A percentile compares a stretch with the other conserved stretches of the same genome.
Conservation (phyloP, 2,329 filamentous ascomycete genomes). For the Penicillium oxalicum region DNA sequence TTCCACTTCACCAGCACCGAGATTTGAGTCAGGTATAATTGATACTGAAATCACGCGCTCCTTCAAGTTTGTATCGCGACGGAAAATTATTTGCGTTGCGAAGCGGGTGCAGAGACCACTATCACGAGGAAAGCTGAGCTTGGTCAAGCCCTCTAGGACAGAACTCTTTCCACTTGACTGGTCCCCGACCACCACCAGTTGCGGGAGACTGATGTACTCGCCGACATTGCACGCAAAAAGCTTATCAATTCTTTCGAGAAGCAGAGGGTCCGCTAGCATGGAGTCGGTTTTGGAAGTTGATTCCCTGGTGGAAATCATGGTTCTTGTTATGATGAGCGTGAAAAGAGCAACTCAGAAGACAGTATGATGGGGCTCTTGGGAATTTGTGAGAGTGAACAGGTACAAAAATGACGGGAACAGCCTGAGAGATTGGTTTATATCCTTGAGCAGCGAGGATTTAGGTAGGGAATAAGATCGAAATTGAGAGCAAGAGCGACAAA, state of each 20-base stretch:
- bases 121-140: slow-evolving; percentile 35
- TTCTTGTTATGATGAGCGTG: too few relatives aligned
- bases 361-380: too few relatives aligned
- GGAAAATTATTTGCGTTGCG: slow-evolving; percentile 45
- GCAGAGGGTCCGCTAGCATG: slow-evolving; percentile 13
- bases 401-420: too few relatives aligned
- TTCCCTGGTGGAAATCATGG: too few relatives aligned
- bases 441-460: too few relatives aligned
- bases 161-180: slow-evolving; percentile 37
- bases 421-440: too few relatives aligned
- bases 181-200: slow-evolving; percentile 38
- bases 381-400: too few relatives aligned
- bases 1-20: too few relatives aligned
- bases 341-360: too few relatives aligned
- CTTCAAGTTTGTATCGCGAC: slow-evolving; percentile 19
- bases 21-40: slow-evolving; percentile 29
- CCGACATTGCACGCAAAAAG: slow-evolving; percentile 32
- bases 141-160: slow-evolving; percentile 30
- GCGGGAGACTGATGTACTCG: slow-evolving; percentile 27
- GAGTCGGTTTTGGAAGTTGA: not conserved
- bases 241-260: slow-evolving; percentile 33
- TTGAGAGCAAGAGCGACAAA: too few relatives aligned
- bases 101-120: slow-evolving; percentile 40
- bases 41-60: slow-evolving; percentile 23
- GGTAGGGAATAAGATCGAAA: too few relatives aligned